Evolutionary conservation across 2,329 filamentous ascomycete species (phyloP).

Genomic region (Fusarium papillatum): DNA sequence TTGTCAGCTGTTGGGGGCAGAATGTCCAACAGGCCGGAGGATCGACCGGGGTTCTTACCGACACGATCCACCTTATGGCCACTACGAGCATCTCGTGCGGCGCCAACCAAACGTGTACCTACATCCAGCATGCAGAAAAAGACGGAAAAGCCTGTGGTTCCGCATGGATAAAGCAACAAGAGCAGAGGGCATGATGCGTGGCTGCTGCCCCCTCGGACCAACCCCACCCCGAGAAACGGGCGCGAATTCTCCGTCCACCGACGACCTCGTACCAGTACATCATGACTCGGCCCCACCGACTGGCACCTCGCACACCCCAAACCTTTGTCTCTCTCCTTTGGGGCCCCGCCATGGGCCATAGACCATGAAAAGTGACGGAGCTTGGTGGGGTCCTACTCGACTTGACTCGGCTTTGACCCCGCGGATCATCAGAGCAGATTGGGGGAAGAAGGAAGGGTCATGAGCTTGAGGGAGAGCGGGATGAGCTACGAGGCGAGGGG

Average conservation of each 20-base stretch:
- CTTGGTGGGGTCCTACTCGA: constrained; percentile 31
- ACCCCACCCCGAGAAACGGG: constrained; percentile 43
- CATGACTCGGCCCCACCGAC: constrained; percentile 7
- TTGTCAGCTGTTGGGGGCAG: constrained; percentile 30
- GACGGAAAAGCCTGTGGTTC: constrained; percentile 11
- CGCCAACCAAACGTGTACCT: constrained; percentile 12
- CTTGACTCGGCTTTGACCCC: constrained; percentile 36
- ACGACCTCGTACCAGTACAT: constrained; percentile 19
- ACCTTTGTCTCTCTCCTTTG: constrained; percentile 8
- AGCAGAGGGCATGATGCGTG: constrained; percentile 14
- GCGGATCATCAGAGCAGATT: constrained; percentile 37
- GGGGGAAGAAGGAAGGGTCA: constrained; percentile 6
- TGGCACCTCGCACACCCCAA: constrained; percentile 28
- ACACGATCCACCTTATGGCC: constrained; percentile 20
- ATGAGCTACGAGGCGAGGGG: background rate
- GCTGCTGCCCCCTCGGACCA: constrained; percentile 34
- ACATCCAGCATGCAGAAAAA: constrained; percentile 11
- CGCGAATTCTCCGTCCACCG: constrained; percentile 25
- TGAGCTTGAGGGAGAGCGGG: constrained; percentile 4
- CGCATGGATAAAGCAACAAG: background rate
- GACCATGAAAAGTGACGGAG: constrained; percentile 4
- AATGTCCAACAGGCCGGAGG: background rate
- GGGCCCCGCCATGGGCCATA: constrained; percentile 1
- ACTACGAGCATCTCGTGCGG: background rate
- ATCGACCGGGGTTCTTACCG: constrained; percentile 42